Conservation (phyloP, 1,284 basidiomycete species). For the Cutaneotrichosporon curvatum region DNA sequence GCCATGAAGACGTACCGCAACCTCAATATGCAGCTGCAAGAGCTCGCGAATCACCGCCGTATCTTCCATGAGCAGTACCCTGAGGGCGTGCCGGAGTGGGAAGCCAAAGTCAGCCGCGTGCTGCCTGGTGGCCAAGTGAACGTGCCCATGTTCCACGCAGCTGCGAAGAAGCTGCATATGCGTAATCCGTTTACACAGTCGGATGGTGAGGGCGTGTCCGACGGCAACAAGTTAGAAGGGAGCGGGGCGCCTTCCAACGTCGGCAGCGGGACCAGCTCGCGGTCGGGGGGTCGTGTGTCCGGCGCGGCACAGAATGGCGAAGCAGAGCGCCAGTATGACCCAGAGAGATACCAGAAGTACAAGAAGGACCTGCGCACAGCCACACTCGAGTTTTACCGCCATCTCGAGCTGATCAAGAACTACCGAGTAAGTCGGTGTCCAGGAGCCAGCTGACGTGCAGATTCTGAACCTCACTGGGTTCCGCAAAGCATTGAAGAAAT, state of each 20-base stretch:
- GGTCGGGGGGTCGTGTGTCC: not conserved
- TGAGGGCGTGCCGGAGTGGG: conserved; percentile 38
- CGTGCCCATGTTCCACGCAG: not conserved
- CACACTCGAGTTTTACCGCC: conserved; percentile 78
- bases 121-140: not conserved
- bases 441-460: no score
- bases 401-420: conserved; percentile 68
- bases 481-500: conserved; percentile 86
- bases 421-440: conserved; percentile 50
- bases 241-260: not conserved
- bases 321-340: conserved; percentile 51
- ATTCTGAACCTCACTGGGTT: conserved; percentile 84
- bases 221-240: not conserved
- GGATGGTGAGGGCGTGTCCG: not conserved
- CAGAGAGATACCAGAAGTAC: conserved; percentile 72
- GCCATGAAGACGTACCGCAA: conserved; percentile 53
- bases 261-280: not conserved
- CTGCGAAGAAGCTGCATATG: conserved; percentile 17
- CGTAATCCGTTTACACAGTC: conserved; percentile 17
- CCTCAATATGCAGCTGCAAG: conserved; percentile 64
- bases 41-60: conserved; percentile 63
- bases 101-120: conserved; percentile 27
- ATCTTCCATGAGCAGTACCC: conserved; percentile 56
- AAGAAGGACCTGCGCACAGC: conserved; percentile 77
- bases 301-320: not conserved